These are phyloP conservation scores for Amaranthus hypochondriacus DNA, from an alignment of 148 eudicot genomes.

Conservation along the genomic window DNA sequence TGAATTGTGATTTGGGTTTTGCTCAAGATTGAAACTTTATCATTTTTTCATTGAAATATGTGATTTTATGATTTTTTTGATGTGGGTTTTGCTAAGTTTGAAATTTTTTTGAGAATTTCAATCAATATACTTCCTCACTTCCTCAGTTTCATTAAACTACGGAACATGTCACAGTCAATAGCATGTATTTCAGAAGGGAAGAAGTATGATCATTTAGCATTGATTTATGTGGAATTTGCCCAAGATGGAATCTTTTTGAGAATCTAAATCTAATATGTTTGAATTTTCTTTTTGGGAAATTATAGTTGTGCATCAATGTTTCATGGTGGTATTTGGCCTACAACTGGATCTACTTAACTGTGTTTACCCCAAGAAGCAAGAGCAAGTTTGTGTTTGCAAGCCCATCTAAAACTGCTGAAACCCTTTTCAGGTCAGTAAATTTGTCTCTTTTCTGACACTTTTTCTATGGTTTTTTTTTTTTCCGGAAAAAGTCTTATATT, in stretches of 20 bases:
- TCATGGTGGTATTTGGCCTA: conserved; percentile 85
- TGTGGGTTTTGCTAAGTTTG: conserved; percentile 6
- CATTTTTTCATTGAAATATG: background rate
- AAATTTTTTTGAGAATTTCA: background rate
- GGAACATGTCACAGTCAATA: too few relatives aligned
- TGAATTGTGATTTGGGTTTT: background rate
- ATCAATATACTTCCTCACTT: background rate
- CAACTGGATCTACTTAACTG: conserved; percentile 53
- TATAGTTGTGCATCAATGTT: conserved; percentile 69
- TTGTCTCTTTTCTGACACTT: background rate
- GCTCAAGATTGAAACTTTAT: conserved; percentile 8
- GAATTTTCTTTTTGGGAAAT: background rate
- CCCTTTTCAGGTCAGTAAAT: conserved; percentile 59
- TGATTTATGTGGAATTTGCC: conserved; percentile 7
- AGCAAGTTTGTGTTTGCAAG: conserved; percentile 82
- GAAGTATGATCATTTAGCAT: background rate
- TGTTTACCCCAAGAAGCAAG: conserved; percentile 68
- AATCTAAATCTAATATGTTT: background rate
- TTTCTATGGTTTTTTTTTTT: too few relatives aligned
- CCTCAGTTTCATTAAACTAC: too few relatives aligned
- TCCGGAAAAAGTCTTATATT: background rate
- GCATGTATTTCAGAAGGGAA: too few relatives aligned
- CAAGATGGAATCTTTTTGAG: conserved; percentile 9
- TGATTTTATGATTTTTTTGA: background rate
- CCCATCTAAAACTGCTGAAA: conserved; percentile 61